Conservation (phyloP, 176 grass and related monocot genomes). For the Pontederia paniculata region DNA sequence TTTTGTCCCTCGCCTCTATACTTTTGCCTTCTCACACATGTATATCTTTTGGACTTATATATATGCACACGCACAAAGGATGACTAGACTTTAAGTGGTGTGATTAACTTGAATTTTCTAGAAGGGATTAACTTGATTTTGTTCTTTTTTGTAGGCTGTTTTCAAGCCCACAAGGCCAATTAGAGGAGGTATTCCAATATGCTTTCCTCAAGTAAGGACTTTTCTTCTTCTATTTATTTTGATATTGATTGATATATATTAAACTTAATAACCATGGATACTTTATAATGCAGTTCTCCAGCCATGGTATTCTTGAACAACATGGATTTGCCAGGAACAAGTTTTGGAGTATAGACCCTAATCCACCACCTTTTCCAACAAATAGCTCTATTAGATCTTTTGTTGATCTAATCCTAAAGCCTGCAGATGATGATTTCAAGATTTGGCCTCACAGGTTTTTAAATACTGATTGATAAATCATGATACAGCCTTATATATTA, state of each 20-base stretch:
- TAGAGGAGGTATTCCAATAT: constrained; percentile 86
- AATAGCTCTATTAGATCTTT: constrained; percentile 52
- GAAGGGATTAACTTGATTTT: no score
- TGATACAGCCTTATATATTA: no score
- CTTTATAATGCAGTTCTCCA: constrained; percentile 61
- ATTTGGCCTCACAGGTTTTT: constrained; percentile 83
- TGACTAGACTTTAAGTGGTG: no score
- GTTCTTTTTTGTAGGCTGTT: constrained; percentile 41
- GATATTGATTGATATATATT: constrained; percentile 3
- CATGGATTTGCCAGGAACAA: constrained; percentile 81
- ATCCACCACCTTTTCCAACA: constrained; percentile 53
- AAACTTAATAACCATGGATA: constrained; percentile 7
- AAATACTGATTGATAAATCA: neutral
- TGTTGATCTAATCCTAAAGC: constrained; percentile 72
- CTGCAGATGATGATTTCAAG: constrained; percentile 59
- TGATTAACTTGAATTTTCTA: no score
- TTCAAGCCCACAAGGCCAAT: constrained; percentile 80
- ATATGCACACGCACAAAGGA: no score
- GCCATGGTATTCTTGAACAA: constrained; percentile 73
- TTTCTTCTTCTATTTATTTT: constrained; percentile 18
- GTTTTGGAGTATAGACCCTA: constrained; percentile 55
- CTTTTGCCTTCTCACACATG: no score
- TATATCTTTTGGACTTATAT: no score
- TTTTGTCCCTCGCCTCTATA: no score
- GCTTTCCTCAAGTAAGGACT: constrained; percentile 85